Evolutionary conservation across 495 filamentous ascomycete genomes (phyloP), one percentile per base, ranked within the genome.

Genomic region (Penicillium coffeae): DNA sequence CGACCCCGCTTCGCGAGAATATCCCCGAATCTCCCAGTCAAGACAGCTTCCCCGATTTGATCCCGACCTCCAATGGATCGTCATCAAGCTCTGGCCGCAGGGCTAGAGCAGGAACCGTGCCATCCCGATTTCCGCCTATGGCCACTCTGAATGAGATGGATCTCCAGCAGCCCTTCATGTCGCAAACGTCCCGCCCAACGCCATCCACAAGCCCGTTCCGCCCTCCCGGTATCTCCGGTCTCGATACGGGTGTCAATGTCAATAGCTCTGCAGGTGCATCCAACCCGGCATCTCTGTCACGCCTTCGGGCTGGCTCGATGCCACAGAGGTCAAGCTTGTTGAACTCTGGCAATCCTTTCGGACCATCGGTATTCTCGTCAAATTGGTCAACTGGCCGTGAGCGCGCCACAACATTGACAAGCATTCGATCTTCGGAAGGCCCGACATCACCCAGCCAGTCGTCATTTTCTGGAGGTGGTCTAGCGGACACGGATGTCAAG

Each of bases 21-120:
- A 95, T 96, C 43, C 94, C 93, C 54, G 93, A 98, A 72, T 95
- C 90, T 8, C 85, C 85, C n/a, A 90, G 87, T 45, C 90, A 89
- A 58, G 93, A 96, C 70, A 92, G 87, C 49, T 97, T 96, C 58
- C 90, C 93, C 15, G 91, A 96, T 59, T 86, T 94, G 61, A 77
- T 87, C 32, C 81, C 89, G 50, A 74, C 73, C n/a, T 57, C 75
- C 65, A 67, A 81, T 75, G 62, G 76, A 68, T 42, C 73, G 66
- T 54, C 85, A 64, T 65, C 76, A 55, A 70, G 70, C 72, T 64
- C 85, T 75, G 57, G 82, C 34, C 78, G 87, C 40, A 80, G 93
- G 55, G 84, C 90, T 43, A 83, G 93, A 68, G 93, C 93, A 45
- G 93, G 93, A 52, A 98, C 93, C n/a, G 85, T 98, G 16, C 93